A percentile compares a stretch with the other conserved stretches of the same genome.
Evolutionary conservation across 164 flowering plant genomes (phyloP).

Genomic region (Nymphaea thermarum): DNA sequence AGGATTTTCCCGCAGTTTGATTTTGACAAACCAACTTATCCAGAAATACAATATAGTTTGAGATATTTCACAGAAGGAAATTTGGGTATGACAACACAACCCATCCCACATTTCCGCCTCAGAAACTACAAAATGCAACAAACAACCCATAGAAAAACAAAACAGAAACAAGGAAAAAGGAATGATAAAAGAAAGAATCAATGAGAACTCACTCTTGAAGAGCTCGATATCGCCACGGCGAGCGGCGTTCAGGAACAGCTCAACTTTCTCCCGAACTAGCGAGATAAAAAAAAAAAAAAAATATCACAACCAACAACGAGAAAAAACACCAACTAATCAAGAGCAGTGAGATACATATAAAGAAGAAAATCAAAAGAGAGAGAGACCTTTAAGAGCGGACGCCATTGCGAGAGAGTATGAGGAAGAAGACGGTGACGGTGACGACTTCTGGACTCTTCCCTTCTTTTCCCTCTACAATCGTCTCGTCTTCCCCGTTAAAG

Average conservation of each 20-base stretch:
- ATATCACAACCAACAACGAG: neutral
- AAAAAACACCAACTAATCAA: neutral
- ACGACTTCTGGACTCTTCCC: too few relatives aligned
- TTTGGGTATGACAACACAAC: too few relatives aligned
- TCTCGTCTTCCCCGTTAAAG: too few relatives aligned
- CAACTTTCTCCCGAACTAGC: slow-evolving; percentile 72
- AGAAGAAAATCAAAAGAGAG: neutral
- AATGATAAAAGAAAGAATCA: neutral
- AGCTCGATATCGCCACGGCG: slow-evolving; percentile 63
- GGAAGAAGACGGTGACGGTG: too few relatives aligned
- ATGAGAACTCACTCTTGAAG: slow-evolving; percentile 52
- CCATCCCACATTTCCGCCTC: too few relatives aligned
- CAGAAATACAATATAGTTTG: too few relatives aligned
- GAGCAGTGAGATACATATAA: neutral
- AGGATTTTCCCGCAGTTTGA: too few relatives aligned
- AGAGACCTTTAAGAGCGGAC: slow-evolving; percentile 20
- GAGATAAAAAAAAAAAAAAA: neutral
- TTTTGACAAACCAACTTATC: too few relatives aligned
- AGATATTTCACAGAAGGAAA: too few relatives aligned
- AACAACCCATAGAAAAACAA: too few relatives aligned
- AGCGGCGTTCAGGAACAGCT: slow-evolving; percentile 75
- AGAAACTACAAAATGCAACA: too few relatives aligned
- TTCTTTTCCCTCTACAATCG: too few relatives aligned
- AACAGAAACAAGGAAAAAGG: neutral
- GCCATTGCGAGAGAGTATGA: neutral